Percentiles rank a stretch among this genome's conserved stretches.
phyloP scores from a whole-genome alignment of 2,329 filamentous ascomycete species.

The Hymenoscyphus albidus region DNA sequence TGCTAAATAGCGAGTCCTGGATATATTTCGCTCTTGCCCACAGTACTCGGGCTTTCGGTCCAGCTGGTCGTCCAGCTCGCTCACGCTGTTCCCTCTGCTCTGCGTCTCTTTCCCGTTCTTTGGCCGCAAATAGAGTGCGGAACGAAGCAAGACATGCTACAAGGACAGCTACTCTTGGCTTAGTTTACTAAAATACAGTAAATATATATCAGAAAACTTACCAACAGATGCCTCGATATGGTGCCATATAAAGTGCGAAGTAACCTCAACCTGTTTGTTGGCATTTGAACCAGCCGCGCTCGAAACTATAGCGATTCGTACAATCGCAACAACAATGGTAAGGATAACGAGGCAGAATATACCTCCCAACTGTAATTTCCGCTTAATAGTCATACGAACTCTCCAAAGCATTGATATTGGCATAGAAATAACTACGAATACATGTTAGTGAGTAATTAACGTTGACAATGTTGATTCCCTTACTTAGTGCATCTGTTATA shows the following conservation, averaged over 20 bases:
- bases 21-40: no score
- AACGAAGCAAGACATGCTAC: slow-evolving; percentile 2
- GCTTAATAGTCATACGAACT: not conserved
- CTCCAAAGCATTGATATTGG: not conserved
- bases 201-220: not conserved
- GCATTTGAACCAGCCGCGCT: not conserved
- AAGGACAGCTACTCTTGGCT: not conserved
- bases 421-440: not conserved
- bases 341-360: not conserved
- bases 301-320: not conserved
- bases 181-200: not conserved
- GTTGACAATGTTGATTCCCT: no score
- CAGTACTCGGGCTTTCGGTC: no score
- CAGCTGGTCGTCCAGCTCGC: no score
- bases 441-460: no score
- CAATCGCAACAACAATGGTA: not conserved
- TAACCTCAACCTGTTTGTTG: not conserved
- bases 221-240: not conserved
- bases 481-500: no score
- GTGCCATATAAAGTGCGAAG: not conserved
- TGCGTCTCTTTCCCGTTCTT: no score
- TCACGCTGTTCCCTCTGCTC: no score
- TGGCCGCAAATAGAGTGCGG: not conserved
- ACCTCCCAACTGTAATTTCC: not conserved
- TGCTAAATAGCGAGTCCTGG: no score